Evolutionary conservation across 768 basidiomycete genomes (phyloP).

Genomic region (Floccularia luteovirens): DNA sequence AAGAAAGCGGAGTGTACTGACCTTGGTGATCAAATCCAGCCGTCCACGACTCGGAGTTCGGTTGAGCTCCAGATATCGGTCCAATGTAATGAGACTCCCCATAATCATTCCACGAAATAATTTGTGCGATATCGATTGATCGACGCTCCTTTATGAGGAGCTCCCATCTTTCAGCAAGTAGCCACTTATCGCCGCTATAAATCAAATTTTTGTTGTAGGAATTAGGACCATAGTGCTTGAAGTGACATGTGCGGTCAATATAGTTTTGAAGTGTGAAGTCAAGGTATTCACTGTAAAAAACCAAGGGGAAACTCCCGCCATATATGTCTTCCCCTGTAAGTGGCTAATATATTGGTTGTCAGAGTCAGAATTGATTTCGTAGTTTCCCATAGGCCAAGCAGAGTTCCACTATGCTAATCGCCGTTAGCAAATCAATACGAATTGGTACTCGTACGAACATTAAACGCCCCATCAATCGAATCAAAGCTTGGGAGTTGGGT

Average conservation of each 20-base stretch:
- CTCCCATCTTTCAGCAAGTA: slow-evolving; percentile 52
- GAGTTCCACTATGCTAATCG: slow-evolving; percentile 38
- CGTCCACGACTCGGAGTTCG: slow-evolving; percentile 57
- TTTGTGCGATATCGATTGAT: slow-evolving; percentile 31
- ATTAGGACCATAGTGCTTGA: slow-evolving; percentile 39
- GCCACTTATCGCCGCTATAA: slow-evolving; percentile 50
- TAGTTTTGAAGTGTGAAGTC: neutral
- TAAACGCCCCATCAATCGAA: slow-evolving; percentile 46
- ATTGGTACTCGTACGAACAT: slow-evolving; percentile 23
- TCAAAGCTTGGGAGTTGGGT: slow-evolving; percentile 23
- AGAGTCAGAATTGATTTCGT: slow-evolving; percentile 21
- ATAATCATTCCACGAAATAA: slow-evolving; percentile 65
- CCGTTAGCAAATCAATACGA: neutral
- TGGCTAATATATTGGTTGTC: slow-evolving; percentile 18
- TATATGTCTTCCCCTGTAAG: slow-evolving; percentile 23
- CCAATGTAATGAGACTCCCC: slow-evolving; percentile 74
- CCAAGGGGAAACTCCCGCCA: slow-evolving; percentile 51
- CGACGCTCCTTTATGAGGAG: slow-evolving; percentile 39
- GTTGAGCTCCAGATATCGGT: slow-evolving; percentile 53
- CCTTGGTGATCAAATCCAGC: slow-evolving; percentile 43
- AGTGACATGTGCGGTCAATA: neutral
- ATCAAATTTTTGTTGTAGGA: slow-evolving; percentile 56
- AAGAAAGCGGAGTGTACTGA: slow-evolving; percentile 3
- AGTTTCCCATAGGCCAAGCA: slow-evolving; percentile 36
- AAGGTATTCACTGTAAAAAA: slow-evolving; percentile 44